Percentiles rank a stretch among this genome's conserved stretches.
phyloP scores from a whole-genome alignment of 371 early-diverging fungal genomes.

The Haplosporangium sp. region DNA sequence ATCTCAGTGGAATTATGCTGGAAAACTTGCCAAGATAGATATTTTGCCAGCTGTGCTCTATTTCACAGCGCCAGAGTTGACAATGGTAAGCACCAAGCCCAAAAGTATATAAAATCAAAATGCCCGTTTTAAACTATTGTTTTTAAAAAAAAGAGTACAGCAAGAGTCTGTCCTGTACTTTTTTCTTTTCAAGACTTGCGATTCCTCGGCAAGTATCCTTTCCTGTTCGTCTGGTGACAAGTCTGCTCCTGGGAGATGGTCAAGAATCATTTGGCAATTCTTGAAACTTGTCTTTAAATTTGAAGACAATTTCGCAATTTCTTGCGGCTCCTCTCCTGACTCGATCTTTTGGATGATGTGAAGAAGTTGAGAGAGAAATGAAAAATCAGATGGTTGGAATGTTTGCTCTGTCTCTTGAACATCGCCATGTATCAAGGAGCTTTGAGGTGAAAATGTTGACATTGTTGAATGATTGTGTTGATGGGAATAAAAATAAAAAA shows the following conservation, averaged over 20 bases:
- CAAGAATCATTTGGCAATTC: conserved; percentile 54
- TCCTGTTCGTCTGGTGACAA: conserved; percentile 52
- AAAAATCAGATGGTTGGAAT: conserved; percentile 55
- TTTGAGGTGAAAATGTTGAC: conserved; percentile 10
- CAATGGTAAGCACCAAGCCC: conserved; percentile 4
- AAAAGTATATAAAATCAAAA: not conserved
- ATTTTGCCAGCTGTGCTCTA: conserved; percentile 15
- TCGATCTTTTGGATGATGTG: conserved; percentile 48
- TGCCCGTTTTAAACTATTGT: not conserved
- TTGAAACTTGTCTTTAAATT: conserved; percentile 52
- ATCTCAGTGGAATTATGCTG: conserved; percentile 1
- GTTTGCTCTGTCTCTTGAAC: conserved; percentile 26
- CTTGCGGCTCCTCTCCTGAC: conserved; percentile 47
- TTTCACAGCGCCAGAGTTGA: not conserved
- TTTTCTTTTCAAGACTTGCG: conserved; percentile 34
- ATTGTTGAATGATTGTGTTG: not conserved
- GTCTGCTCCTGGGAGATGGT: conserved; percentile 56
- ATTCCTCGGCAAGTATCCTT: conserved; percentile 39
- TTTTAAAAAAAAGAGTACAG: not conserved
- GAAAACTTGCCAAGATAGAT: conserved; percentile 23
- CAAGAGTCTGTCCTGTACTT: conserved; percentile 17
- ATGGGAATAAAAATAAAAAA: not conserved
- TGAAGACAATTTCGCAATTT: conserved; percentile 44
- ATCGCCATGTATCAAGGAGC: not conserved
- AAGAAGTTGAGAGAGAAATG: conserved; percentile 48